Conservation (phyloP, 495 filamentous ascomycete species). For the Penicillium cosmopolitanum region DNA sequence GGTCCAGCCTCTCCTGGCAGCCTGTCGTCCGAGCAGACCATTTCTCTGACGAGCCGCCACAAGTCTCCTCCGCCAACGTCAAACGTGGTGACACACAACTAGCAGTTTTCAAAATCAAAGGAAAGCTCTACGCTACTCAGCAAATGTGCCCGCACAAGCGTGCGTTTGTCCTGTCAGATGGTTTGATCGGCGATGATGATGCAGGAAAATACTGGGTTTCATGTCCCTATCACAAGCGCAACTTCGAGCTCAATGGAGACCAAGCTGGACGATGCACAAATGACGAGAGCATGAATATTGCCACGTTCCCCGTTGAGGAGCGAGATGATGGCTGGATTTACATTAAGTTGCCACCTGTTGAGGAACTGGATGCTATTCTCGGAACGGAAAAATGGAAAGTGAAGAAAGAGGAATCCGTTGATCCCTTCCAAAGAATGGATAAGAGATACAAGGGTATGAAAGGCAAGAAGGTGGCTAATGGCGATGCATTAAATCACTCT, state of each 20-base stretch:
- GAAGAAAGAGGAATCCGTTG: slow-evolving; percentile 66
- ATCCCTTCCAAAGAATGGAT: slow-evolving; percentile 72
- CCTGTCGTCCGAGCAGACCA: slow-evolving; percentile 75
- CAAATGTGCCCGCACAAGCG: slow-evolving; percentile 99
- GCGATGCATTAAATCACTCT: slow-evolving; percentile 46
- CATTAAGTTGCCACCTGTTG: slow-evolving; percentile 79
- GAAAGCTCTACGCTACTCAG: slow-evolving; percentile 86
- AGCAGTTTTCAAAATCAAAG: slow-evolving; percentile 85
- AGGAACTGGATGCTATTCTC: slow-evolving; percentile 81
- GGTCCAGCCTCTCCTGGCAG: slow-evolving; percentile 81
- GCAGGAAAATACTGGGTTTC: slow-evolving; percentile 75
- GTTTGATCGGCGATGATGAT: slow-evolving; percentile 79
- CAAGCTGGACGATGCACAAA: slow-evolving; percentile 75
- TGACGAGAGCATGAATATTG: slow-evolving; percentile 77
- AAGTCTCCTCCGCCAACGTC: slow-evolving; percentile 68
- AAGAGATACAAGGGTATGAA: slow-evolving; percentile 60
- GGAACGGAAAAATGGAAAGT: slow-evolving; percentile 87
- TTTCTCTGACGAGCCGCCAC: slow-evolving; percentile 71
- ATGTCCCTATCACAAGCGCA: slow-evolving; percentile 92
- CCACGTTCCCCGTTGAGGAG: slow-evolving; percentile 83
- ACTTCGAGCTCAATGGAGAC: slow-evolving; percentile 75
- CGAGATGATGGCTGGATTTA: slow-evolving; percentile 82
- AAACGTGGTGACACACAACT: slow-evolving; percentile 93
- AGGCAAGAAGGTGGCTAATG: slow-evolving; percentile 59
- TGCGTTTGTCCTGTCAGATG: slow-evolving; percentile 86